Conservation (phyloP, 2,329 filamentous ascomycete species). For the Diaporthe sp. region DNA sequence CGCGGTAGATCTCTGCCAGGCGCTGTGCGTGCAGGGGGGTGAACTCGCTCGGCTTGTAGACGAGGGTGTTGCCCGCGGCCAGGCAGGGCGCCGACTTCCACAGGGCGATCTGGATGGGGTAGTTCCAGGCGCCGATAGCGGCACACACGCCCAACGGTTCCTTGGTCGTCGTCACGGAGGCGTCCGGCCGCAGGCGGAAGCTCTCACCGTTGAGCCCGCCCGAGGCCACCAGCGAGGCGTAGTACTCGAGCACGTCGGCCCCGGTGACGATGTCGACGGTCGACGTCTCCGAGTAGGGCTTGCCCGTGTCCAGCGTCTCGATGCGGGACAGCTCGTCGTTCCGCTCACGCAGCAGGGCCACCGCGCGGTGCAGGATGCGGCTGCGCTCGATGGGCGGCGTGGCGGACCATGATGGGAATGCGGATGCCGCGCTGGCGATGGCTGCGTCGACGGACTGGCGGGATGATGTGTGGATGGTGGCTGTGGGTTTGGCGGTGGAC, state of each 20-base stretch:
- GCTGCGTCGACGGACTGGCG: conserved; percentile 76
- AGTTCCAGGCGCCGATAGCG: conserved; percentile 92
- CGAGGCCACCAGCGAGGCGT: conserved; percentile 80
- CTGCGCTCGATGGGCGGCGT: conserved; percentile 80
- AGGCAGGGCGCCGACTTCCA: conserved; percentile 91
- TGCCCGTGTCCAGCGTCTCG: conserved; percentile 89
- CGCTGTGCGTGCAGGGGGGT: conserved; percentile 84
- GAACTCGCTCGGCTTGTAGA: conserved; percentile 91
- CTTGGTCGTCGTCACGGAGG: conserved; percentile 86
- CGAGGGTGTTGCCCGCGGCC: conserved; percentile 88
- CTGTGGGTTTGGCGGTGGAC: conserved; percentile 74
- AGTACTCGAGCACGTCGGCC: conserved; percentile 88
- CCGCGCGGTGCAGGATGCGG: conserved; percentile 81
- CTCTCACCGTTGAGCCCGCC: conserved; percentile 86
- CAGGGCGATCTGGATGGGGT: conserved; percentile 88
- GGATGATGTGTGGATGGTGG: conserved; percentile 78
- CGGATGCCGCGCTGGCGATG: conserved; percentile 74
- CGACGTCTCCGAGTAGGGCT: conserved; percentile 85
- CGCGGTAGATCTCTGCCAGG: conserved; percentile 79
- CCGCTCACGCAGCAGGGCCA: conserved; percentile 75
- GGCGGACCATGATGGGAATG: conserved; percentile 81
- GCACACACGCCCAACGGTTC: conserved; percentile 85
- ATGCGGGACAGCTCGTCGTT: conserved; percentile 84
- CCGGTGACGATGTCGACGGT: conserved; percentile 86
- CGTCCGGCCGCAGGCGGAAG: conserved; percentile 77